A percentile compares a stretch with the other conserved stretches of the same genome.
Evolutionary conservation across 495 filamentous ascomycete species (phyloP).

Genomic region (Penicillium longicatenatum): DNA sequence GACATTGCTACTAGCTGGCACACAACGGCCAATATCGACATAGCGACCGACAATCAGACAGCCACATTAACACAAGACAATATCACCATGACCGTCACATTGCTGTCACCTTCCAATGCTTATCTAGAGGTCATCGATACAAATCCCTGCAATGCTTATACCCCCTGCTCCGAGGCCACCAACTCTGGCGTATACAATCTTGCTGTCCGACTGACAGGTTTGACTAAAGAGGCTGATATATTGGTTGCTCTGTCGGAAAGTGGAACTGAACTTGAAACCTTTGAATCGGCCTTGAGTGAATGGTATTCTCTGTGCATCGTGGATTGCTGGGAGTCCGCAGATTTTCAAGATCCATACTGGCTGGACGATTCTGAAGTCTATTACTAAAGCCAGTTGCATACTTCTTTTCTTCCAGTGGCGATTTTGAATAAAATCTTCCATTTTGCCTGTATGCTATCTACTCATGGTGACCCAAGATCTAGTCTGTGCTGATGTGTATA

Average conservation of each 20-base stretch:
- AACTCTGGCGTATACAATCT: neutral
- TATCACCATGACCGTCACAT: neutral
- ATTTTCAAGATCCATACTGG: neutral
- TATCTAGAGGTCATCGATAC: neutral
- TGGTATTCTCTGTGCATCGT: neutral
- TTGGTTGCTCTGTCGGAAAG: neutral
- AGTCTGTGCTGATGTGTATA: neutral
- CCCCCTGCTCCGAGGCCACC: neutral
- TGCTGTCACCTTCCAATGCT: neutral
- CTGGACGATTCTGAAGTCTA: neutral
- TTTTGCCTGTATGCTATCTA: neutral
- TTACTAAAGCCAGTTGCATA: conserved; percentile 10
- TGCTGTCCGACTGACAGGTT: neutral
- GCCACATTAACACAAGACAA: neutral
- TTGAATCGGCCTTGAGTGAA: neutral
- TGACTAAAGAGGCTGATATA: neutral
- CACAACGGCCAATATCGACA: neutral
- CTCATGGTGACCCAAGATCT: neutral
- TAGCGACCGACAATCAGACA: neutral
- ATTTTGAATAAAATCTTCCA: neutral
- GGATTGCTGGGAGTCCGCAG: neutral
- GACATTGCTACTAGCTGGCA: conserved; percentile 1
- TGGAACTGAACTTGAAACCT: neutral
- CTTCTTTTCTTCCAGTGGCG: conserved; percentile 1
- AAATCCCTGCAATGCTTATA: neutral